Evolutionary conservation across 2,329 filamentous ascomycete genomes (phyloP), one percentile per base, ranked within the genome.

Genomic region (Trichoderma endophyticum): DNA sequence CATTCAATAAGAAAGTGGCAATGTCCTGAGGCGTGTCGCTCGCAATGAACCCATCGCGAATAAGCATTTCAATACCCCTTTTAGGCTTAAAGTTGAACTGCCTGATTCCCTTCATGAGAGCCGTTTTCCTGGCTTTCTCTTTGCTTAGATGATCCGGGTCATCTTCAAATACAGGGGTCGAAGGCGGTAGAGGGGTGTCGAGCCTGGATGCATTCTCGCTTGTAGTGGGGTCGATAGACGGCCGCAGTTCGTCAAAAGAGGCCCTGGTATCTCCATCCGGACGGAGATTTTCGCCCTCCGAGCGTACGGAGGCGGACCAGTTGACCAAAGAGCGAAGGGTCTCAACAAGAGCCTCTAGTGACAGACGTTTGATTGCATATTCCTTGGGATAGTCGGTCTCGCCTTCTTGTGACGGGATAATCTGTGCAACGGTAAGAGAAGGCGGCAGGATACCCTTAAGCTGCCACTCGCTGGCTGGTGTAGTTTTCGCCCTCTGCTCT

Each of bases 81-180:
- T 99, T 99, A 0, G 97, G 94, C 81, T 99, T 99, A 85, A 95
- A 98, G 80, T 99, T 99, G 86, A 99, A 99, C 74, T 94, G 92
- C 64, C 91, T 90, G 70, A 98, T 92, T 2, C 93, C 95, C 77
- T 97, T 96, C 67, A 91, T 93, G 73, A 98, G 84, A 0, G 96
- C 96, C 7, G 94, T 98, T 83, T 99, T 99, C 74, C 92, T 89
- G 73, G 95, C 93, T 83, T 98, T 98, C 71, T 95, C 94, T 81
- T 92, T 97, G 78, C 98, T 96, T n/a, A 99, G 85, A 77, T 98
- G 92, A 74, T 91, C 94, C 0, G 95, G 95, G 77, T 99, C 96
- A 78, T 99, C 97, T 71, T 98, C 94, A 4, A 90, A 82, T 3
- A 91, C 83, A 24, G 90, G 92, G 0, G 93, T 94, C 6, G 89